Evolutionary conservation across 495 filamentous ascomycete species (phyloP), one percentile per base, ranked within the genome.

Genomic region (Aspergillus asperescens): DNA sequence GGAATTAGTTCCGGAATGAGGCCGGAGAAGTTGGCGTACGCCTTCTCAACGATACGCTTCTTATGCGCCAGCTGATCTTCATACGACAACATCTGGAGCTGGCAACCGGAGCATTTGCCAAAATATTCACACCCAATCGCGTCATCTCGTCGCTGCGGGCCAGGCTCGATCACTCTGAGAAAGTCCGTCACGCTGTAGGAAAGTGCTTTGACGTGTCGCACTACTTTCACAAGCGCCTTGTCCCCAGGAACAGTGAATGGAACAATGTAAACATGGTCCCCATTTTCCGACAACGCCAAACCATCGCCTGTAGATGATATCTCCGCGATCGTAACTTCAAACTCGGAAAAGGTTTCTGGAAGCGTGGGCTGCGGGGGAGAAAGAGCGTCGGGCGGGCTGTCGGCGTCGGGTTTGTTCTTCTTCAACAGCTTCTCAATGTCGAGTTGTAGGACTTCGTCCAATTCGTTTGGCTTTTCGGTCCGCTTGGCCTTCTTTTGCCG

Each of bases 81-180:
- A 69, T 98, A 98, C 35, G 89, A 80, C 50, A 98, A 81, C 89
- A 96, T 96, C 68, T 98, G 93, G 63, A 96, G 88, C 71, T 97
- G 94, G 62, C 93, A 98, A 4, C 93, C 93, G 0, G 88, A 88
- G 66, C 93, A 98, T 46, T 75, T 80, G 27, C 78, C 69, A 62
- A 98, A 98, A 72, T 97, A 97, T 58, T 79, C 74, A 75, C 93
- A 98, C 38, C 76, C 70, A 59, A 95, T 78, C 1, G 82, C 76
- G 38, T 72, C 77, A 62, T 96, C 89, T 55, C 96, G 82, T 56
- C 93, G 83, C 32, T 84, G 71, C 1, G 82, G 78, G 0, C 89
- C 89, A 0, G 93, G 82, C 39, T 76, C 77, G 27, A 87, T 70
- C 13, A 96, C 84, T 18, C 81, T 82, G 59, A 97, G 45, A 53